These are phyloP conservation scores for Penicillium hesseltinei DNA, from an alignment of 2,329 filamentous ascomycete species.

Conservation along the genomic window DNA sequence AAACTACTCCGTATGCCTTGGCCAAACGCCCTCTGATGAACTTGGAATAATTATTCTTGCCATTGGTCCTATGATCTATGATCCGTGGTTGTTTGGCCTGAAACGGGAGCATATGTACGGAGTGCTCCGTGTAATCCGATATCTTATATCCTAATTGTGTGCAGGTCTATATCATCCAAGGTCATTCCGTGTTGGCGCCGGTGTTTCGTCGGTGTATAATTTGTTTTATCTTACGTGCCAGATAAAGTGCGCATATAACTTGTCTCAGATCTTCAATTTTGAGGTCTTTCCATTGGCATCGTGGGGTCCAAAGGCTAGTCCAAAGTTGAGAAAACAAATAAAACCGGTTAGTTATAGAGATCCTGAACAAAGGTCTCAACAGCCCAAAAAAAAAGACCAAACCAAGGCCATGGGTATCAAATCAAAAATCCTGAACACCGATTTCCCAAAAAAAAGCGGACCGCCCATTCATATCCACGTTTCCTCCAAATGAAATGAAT, in stretches of 20 bases:
- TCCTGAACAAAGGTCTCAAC: not conserved
- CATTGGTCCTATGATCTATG: not conserved
- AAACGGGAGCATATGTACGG: not conserved
- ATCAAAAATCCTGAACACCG: conserved; percentile 9
- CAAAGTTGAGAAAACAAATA: not conserved
- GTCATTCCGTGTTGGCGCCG: not conserved
- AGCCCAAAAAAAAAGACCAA: not conserved
- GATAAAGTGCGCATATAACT: not conserved
- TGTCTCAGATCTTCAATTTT: not conserved
- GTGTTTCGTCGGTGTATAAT: not conserved
- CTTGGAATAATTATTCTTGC: not conserved
- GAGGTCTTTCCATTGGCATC: not conserved
- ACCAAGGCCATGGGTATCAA: conserved; percentile 18
- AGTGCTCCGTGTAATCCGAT: not conserved
- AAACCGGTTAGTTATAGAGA: not conserved
- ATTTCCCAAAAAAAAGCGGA: conserved; percentile 1
- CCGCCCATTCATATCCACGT: conserved; percentile 2
- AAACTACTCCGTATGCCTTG: not conserved
- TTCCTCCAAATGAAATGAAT: conserved; percentile 3
- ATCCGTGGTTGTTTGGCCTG: not conserved
- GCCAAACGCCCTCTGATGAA: not conserved
- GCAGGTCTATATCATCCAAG: not conserved
- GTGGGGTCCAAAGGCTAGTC: not conserved
- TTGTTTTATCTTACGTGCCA: conserved; percentile 1
- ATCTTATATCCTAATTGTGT: not conserved